Evolutionary conservation across 192 early-diverging fungal species (phyloP), one percentile per base, ranked within the genome.

Genomic region (Backusella mclennaniae): DNA sequence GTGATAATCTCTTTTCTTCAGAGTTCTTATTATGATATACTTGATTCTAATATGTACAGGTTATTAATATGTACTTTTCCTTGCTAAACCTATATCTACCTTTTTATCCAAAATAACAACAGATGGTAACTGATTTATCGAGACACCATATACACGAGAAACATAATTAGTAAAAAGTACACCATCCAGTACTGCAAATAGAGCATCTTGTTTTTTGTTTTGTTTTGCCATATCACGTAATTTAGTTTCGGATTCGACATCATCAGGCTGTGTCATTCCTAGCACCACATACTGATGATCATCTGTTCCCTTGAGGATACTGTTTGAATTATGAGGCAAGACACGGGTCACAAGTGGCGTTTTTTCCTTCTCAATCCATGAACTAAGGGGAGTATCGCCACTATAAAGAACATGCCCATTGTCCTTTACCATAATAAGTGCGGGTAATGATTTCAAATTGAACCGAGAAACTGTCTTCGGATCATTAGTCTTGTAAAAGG

Each of bases 111-210:
- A 35, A 56, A 82, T 68, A 26, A 82, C 68, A 38, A 82, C 26
- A n/a, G 72, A 69, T 8, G 76, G 76, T 23, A 75, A 7, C 3
- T 71, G 26, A 12, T 74, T 49, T 15, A 41, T 35, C 1, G 69
- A 26, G 9, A 82, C 71, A 46, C 83, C 83, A 76, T 89, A 91
- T 36, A 87, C 87, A 35, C 85, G 79, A 35, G 85, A 79, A 14
- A 93, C 77, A 76, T 91, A 93, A 35, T 87, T 77, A 15, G 78
- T 78, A 87, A 89, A 95, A 35, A 87, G 87, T 69, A 70, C 80
- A 19, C 84, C 88, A 77, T 93, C 88, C 41, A 93, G 73, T 84
- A 87, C 90, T 15, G 87, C 89, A 84, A 95, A 93, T 11, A 86
- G 74, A 39, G 89, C 17, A 41, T 73, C 73, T 42, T 44, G 14